Conservation (phyloP, 768 basidiomycete species). For the Suillus placidus region DNA sequence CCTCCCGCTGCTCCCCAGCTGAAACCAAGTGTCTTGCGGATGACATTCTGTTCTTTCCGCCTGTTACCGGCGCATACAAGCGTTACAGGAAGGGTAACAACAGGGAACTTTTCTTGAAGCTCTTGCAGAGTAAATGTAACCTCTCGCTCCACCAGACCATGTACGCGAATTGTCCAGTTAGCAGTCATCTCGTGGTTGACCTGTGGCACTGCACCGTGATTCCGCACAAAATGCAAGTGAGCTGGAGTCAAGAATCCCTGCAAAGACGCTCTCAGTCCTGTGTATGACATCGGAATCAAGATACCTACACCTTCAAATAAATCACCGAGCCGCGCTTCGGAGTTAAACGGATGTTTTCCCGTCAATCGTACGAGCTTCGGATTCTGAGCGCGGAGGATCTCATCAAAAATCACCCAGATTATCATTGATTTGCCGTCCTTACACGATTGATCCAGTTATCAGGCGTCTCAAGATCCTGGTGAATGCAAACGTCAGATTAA, state of each 20-base stretch:
- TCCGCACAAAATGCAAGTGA: constrained; percentile 60
- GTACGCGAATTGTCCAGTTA: constrained; percentile 49
- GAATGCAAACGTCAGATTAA: background rate
- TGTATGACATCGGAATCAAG: too few species aligned
- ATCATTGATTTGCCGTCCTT: background rate
- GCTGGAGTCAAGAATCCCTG: constrained; percentile 59
- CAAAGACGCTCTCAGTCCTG: background rate
- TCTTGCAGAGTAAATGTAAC: constrained; percentile 46
- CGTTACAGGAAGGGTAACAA: constrained; percentile 62
- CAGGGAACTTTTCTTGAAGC: constrained; percentile 46
- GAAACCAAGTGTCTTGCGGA: constrained; percentile 58
- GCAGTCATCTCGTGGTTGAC: constrained; percentile 39
- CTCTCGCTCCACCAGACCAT: constrained; percentile 39
- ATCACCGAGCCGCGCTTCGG: constrained; percentile 48
- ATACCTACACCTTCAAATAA: constrained; percentile 42
- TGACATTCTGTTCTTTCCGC: constrained; percentile 66
- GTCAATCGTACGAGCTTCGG: constrained; percentile 52
- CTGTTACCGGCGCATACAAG: constrained; percentile 68
- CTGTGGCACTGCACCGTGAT: constrained; percentile 60
- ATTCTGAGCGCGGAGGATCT: constrained; percentile 21
- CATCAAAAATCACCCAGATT: background rate
- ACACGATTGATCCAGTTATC: constrained; percentile 46
- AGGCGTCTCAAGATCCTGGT: constrained; percentile 39
- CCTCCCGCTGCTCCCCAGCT: constrained; percentile 54
- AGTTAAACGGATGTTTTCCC: constrained; percentile 65